Percentiles rank a stretch among this genome's conserved stretches.
phyloP scores from a whole-genome alignment of 192 early-diverging fungal species.

The Coemansia sp. region DNA sequence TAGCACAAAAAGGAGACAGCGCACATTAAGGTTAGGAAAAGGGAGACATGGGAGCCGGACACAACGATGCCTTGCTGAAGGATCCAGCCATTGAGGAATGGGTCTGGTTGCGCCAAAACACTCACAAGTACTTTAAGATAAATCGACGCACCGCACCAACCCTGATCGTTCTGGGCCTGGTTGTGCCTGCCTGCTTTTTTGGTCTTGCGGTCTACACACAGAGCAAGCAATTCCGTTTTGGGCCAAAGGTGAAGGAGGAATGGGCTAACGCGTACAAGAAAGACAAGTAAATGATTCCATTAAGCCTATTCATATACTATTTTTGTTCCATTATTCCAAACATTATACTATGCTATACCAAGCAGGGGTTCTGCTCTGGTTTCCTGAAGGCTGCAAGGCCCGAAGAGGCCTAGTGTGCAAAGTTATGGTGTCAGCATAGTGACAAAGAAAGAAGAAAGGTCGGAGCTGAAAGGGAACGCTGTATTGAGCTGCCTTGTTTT shows the following conservation, averaged over 20 bases:
- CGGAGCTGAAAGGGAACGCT: not conserved
- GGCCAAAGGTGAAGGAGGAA: slow-evolving; percentile 36
- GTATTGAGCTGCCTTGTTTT: not conserved
- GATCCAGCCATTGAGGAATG: slow-evolving; percentile 57
- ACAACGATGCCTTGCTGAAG: slow-evolving; percentile 46
- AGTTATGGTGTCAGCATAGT: too few species aligned
- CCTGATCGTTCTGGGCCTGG: slow-evolving; percentile 39
- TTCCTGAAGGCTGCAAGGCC: too few species aligned
- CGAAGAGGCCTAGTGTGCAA: too few species aligned
- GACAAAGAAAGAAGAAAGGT: too few species aligned
- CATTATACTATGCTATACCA: not conserved
- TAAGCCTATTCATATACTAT: not conserved
- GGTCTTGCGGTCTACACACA: slow-evolving; percentile 31
- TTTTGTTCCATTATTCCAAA: not conserved
- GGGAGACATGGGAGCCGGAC: slow-evolving; percentile 45
- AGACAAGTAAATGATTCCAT: slow-evolving; percentile 13
- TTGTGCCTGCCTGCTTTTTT: slow-evolving; percentile 28
- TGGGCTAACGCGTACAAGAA: slow-evolving; percentile 48
- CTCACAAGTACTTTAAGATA: slow-evolving; percentile 54
- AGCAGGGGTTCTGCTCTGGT: too few species aligned
- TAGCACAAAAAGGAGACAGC: not conserved
- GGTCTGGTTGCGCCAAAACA: slow-evolving; percentile 56
- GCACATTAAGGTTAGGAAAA: not conserved
- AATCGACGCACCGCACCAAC: slow-evolving; percentile 47
- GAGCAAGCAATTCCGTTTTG: slow-evolving; percentile 30